phyloP scores from a whole-genome alignment of 441 rosid genomes.

The Erysimum cheiri region DNA sequence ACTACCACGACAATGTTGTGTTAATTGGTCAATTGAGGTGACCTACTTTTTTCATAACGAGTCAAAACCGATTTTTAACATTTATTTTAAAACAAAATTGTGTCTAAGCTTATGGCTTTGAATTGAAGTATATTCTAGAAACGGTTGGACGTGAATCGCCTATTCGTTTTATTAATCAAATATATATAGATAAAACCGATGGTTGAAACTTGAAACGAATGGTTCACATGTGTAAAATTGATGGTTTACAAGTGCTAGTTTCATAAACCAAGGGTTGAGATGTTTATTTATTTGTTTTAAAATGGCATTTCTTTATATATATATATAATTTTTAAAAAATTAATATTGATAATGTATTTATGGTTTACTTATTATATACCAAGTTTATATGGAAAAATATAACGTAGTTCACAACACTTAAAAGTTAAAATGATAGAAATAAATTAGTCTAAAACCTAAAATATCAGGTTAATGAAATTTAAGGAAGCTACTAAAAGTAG shows the following conservation, averaged over 20 bases:
- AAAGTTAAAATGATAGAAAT: no score
- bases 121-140: background rate
- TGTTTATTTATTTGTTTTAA: background rate
- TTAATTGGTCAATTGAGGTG: slow-evolving; percentile 33
- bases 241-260: background rate
- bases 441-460: no score
- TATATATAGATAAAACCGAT: background rate
- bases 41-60: slow-evolving; percentile 27
- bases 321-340: background rate
- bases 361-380: background rate
- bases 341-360: background rate
- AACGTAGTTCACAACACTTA: no score
- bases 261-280: background rate
- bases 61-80: slow-evolving; percentile 15
- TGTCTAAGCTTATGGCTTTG: background rate
- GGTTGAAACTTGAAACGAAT: background rate
- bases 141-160: background rate
- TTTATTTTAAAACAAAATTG: background rate
- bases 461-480: no score
- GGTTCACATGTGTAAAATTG: background rate
- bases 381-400: no score
- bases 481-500: no score
- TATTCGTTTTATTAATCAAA: background rate
- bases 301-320: background rate
- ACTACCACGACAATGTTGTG: slow-evolving; percentile 37